Percentiles rank a stretch among this genome's conserved stretches.
Conservation (phyloP, 352 stramenopile genomes). For the Elongisporangium undulatum region DNA sequence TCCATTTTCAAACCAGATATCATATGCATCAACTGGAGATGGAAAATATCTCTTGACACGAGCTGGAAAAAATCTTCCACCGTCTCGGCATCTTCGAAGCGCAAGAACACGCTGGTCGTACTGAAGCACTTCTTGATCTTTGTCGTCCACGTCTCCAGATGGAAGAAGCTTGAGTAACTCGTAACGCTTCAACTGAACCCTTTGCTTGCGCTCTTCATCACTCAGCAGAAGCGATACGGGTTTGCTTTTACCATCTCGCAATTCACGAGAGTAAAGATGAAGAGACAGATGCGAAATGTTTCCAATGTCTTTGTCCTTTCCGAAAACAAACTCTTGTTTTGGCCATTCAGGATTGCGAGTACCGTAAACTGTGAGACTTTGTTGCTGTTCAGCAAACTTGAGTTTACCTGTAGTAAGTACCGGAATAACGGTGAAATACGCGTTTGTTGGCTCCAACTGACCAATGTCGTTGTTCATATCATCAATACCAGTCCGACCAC, state of each 20-base stretch:
- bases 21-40: constrained; percentile 42
- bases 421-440: constrained; percentile 71
- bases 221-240: constrained; percentile 31
- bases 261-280: constrained; percentile 60
- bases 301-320: constrained; percentile 38
- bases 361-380: constrained; percentile 68
- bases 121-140: constrained; percentile 42
- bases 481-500: constrained; percentile 5
- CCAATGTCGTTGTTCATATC: constrained; percentile 9
- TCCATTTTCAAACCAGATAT: constrained; percentile 48
- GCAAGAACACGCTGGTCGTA: constrained; percentile 66
- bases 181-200: constrained; percentile 34
- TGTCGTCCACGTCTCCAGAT: constrained; percentile 41
- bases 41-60: constrained; percentile 46
- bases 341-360: constrained; percentile 57
- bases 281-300: constrained; percentile 61
- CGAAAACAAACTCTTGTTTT: constrained; percentile 60
- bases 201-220: constrained; percentile 21
- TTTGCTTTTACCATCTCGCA: constrained; percentile 25
- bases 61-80: constrained; percentile 54
- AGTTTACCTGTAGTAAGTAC: constrained; percentile 38
- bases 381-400: constrained; percentile 34
- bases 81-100: constrained; percentile 47
- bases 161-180: constrained; percentile 48
- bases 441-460: constrained; percentile 21